Conservation (phyloP, 768 basidiomycete genomes). For the Suillus paluster region DNA sequence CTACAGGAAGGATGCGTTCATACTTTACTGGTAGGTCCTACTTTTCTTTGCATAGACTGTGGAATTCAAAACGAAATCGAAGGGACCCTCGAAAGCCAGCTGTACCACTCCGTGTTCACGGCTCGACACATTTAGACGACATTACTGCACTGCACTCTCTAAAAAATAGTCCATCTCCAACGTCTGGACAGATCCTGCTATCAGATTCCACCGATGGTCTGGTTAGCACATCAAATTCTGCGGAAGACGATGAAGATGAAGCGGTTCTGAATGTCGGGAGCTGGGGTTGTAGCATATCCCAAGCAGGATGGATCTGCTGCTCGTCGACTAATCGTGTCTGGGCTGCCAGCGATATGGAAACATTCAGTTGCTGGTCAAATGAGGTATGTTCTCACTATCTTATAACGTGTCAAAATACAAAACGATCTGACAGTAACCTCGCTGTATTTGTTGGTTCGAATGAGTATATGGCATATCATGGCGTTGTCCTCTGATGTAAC, state of each 20-base stretch:
- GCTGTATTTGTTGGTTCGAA: slow-evolving; percentile 75
- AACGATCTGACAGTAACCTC: slow-evolving; percentile 33
- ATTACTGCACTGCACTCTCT: slow-evolving; percentile 74
- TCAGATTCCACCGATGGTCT: slow-evolving; percentile 88
- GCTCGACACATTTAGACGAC: slow-evolving; percentile 92
- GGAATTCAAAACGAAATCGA: neutral
- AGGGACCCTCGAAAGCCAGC: slow-evolving; percentile 88
- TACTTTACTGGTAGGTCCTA: slow-evolving; percentile 76
- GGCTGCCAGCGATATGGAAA: slow-evolving; percentile 96
- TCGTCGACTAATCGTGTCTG: slow-evolving; percentile 55
- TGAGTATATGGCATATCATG: slow-evolving; percentile 48
- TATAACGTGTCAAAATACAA: slow-evolving; percentile 51
- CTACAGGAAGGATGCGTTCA: slow-evolving; percentile 80
- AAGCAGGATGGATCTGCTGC: slow-evolving; percentile 67
- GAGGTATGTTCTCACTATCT: slow-evolving; percentile 76
- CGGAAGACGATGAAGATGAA: slow-evolving; percentile 89
- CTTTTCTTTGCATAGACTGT: neutral
- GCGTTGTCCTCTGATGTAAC: slow-evolving; percentile 5
- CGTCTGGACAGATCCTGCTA: slow-evolving; percentile 55
- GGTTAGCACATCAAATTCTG: slow-evolving; percentile 67
- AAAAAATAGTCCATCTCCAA: slow-evolving; percentile 32
- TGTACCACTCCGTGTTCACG: slow-evolving; percentile 72
- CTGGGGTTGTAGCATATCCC: slow-evolving; percentile 81
- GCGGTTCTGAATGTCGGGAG: slow-evolving; percentile 81
- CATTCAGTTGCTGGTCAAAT: slow-evolving; percentile 80